A percentile compares a stretch with the other conserved stretches of the same genome.
Evolutionary conservation across 148 eudicot genomes (phyloP).

Genomic region (Arctostaphylos glauca): DNA sequence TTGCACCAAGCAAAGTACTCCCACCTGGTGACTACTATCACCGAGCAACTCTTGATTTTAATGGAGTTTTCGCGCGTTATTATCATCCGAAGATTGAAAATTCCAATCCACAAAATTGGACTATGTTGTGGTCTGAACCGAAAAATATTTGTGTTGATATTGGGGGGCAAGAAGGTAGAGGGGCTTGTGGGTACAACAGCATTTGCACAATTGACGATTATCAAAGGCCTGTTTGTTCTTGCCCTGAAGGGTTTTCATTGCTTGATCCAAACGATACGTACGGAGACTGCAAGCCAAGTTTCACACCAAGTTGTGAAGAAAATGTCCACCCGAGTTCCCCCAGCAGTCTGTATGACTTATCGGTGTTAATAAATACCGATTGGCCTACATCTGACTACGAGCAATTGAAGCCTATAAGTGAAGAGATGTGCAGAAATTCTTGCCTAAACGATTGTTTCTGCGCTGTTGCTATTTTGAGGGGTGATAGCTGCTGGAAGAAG

Average conservation of each 20-base stretch:
- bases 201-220: slow-evolving; percentile 34
- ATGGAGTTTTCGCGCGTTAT: slow-evolving; percentile 52
- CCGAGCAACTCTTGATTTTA: slow-evolving; percentile 39
- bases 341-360: slow-evolving; percentile 21
- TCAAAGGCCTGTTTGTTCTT: slow-evolving; percentile 38
- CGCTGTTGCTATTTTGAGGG: slow-evolving; percentile 27
- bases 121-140: slow-evolving; percentile 21
- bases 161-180: slow-evolving; percentile 20
- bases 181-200: slow-evolving; percentile 63
- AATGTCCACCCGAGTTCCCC: not conserved
- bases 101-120: slow-evolving; percentile 25
- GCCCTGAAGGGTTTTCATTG: slow-evolving; percentile 40
- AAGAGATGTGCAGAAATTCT: slow-evolving; percentile 26
- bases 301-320: slow-evolving; percentile 22
- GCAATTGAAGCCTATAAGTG: not conserved
- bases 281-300: slow-evolving; percentile 46
- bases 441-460: slow-evolving; percentile 59
- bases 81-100: slow-evolving; percentile 27
- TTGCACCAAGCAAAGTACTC: slow-evolving; percentile 6
- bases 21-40: slow-evolving; percentile 31
- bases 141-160: slow-evolving; percentile 39
- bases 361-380: slow-evolving; percentile 20
- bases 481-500: slow-evolving; percentile 38
- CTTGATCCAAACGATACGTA: slow-evolving; percentile 41
- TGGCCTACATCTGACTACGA: slow-evolving; percentile 37